phyloP scores from a whole-genome alignment of 768 basidiomycete species.

The Cyathus striatus region DNA sequence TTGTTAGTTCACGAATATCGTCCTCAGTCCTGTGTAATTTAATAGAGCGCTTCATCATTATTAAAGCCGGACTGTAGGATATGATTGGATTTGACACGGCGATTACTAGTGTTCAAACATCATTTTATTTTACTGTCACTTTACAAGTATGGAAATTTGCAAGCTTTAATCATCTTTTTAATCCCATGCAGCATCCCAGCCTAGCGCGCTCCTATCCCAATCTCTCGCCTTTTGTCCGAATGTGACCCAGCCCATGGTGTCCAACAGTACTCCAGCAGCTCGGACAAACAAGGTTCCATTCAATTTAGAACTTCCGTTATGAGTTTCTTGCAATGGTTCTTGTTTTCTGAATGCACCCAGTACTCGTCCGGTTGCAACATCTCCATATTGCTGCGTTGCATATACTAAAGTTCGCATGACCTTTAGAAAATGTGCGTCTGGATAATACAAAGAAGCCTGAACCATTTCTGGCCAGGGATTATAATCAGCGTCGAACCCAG shows the following conservation, averaged over 20 bases:
- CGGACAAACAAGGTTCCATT: slow-evolving; percentile 57
- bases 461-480: slow-evolving; percentile 52
- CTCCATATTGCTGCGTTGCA: slow-evolving; percentile 44
- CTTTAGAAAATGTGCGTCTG: slow-evolving; percentile 50
- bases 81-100: too few species aligned
- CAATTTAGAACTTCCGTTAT: slow-evolving; percentile 32
- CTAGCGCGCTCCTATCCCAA: slow-evolving; percentile 56
- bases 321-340: slow-evolving; percentile 35
- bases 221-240: slow-evolving; percentile 41
- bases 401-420: slow-evolving; percentile 41
- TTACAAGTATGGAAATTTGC: too few species aligned
- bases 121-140: too few species aligned
- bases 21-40: too few species aligned
- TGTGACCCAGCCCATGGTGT: slow-evolving; percentile 50
- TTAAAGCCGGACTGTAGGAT: too few species aligned
- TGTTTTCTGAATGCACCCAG: slow-evolving; percentile 33
- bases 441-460: slow-evolving; percentile 38
- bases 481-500: slow-evolving; percentile 25
- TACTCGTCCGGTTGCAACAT: slow-evolving; percentile 29
- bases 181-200: slow-evolving; percentile 60
- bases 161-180: slow-evolving; percentile 15
- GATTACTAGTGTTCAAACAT: too few species aligned
- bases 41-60: too few species aligned
- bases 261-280: slow-evolving; percentile 51
- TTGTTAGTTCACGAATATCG: too few species aligned